Base-by-base conservation (phyloP, 805 yeast genomes). In the Candida gorgasii region DNA sequence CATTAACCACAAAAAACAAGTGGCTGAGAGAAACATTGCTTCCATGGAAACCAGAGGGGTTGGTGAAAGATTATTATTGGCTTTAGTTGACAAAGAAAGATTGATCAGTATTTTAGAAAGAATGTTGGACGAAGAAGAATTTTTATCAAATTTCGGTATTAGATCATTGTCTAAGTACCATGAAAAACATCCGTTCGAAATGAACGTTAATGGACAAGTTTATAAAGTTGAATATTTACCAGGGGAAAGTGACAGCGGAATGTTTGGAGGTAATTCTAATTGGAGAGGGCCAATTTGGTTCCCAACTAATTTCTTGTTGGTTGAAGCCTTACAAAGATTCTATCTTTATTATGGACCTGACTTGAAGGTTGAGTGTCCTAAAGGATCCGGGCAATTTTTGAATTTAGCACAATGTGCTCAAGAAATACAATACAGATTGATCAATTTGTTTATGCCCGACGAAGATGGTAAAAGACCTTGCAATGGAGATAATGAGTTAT, bases 261-360 rank as follows among this genome's bases (percentile, higher is more conserved):
- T 90, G 79, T 89, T 89, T 74, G 97, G 97, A 39, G 97, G 97
- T 45, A 89, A 89, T 62, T 89, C 96, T 16, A 89, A 89, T 65
- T 89, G 97, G 97, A 77, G 97, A 62, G 97, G 97, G 2, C 97
- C 97, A 12, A 89, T 89, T 52, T 89, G 97, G 97, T 89, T 89
- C 73, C 96, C 97, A 15, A 87, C 87, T 9, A 89, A 85, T 56
- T 89, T 89, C 62, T 69, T 89, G 47, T 68, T 89, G 29, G 87
- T 89, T 44, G 97, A 89, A 67, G 80, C 96, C 0, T 70, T 89
- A 53, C 93, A 89, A 64, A 75, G 96, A 54, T 88, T 88, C 62
- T 88, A 83, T 62, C 69, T 89, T 56, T 89, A 89, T 69, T 89
- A 89, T 61, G 97, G 97, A 9, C 81, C 90, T 19, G 83, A 76